These are phyloP conservation scores for Mycosphaerella sp. DNA, from an alignment of 2,329 filamentous ascomycete genomes.

Conservation along the genomic window DNA sequence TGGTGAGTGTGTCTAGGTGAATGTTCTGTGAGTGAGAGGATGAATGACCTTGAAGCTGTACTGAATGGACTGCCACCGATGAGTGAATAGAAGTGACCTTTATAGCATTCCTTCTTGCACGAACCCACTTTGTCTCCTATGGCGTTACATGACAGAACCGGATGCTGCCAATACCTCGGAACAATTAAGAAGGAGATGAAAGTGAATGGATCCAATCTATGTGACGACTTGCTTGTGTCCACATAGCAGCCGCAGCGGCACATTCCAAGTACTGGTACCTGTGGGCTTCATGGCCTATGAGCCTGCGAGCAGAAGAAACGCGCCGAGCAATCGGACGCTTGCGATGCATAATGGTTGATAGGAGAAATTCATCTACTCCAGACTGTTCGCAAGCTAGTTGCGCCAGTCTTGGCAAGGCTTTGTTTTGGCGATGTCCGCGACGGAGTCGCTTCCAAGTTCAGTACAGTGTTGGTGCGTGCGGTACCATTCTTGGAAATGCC, in stretches of 20 bases:
- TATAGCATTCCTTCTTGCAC: not conserved
- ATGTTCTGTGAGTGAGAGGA: constrained; percentile 9
- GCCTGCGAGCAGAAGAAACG: not conserved
- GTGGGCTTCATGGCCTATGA: not conserved
- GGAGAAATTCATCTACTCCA: not conserved
- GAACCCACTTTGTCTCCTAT: not conserved
- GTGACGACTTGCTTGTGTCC: constrained; percentile 1
- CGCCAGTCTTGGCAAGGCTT: constrained; percentile 3
- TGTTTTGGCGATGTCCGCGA: not conserved
- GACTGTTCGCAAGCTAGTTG: not conserved
- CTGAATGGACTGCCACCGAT: not conserved
- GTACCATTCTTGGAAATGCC: too few relatives aligned
- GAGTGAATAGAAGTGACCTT: not conserved
- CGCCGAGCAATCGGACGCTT: constrained; percentile 1
- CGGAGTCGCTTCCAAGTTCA: not conserved
- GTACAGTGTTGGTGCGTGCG: not conserved
- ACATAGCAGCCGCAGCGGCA: not conserved
- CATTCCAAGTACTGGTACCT: not conserved
- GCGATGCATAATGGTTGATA: not conserved
- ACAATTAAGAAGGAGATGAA: constrained; percentile 4
- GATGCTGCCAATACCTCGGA: not conserved
- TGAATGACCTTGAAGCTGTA: not conserved
- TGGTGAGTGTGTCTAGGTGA: constrained; percentile 1
- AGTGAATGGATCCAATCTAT: not conserved
- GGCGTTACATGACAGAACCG: not conserved